Conservation (phyloP, 192 early-diverging fungal genomes). For the Backusella westeae region DNA sequence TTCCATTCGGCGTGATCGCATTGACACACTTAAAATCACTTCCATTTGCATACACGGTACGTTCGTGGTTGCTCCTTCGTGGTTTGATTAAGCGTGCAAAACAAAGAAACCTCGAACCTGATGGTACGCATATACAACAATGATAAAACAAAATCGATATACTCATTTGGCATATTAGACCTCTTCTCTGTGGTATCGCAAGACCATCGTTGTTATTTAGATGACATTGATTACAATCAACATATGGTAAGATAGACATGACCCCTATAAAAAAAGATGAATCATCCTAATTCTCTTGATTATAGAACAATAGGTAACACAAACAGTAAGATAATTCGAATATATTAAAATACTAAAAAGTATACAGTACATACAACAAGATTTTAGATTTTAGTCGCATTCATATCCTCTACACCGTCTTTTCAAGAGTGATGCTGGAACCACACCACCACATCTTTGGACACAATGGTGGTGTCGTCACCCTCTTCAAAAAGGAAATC, state of each 20-base stretch:
- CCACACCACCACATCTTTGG: conserved; percentile 17
- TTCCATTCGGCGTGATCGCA: conserved; percentile 25
- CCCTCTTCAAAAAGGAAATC: conserved; percentile 50
- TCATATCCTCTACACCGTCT: conserved; percentile 25
- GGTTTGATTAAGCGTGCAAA: conserved; percentile 19
- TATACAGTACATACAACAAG: conserved; percentile 47
- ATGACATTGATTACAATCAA: conserved; percentile 51
- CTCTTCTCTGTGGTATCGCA: conserved; percentile 36
- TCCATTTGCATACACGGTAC: conserved; percentile 45
- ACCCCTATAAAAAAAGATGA: neutral
- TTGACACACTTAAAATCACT: conserved; percentile 40
- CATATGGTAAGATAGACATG: conserved; percentile 40
- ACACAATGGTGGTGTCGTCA: conserved; percentile 43
- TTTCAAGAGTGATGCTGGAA: conserved; percentile 29
- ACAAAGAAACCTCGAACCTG: conserved; percentile 14
- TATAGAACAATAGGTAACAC: conserved; percentile 28
- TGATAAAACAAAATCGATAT: neutral
- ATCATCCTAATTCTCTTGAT: neutral
- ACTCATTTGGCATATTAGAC: conserved; percentile 4
- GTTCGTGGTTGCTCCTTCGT: conserved; percentile 35
- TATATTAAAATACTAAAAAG: neutral
- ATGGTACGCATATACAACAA: neutral
- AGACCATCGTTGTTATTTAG: conserved; percentile 46
- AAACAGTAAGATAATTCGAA: neutral
- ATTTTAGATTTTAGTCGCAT: conserved; percentile 50